A percentile compares a stretch with the other conserved stretches of the same genome.
phyloP scores from a whole-genome alignment of 2,329 filamentous ascomycete species.

The Xylaria polymorpha region DNA sequence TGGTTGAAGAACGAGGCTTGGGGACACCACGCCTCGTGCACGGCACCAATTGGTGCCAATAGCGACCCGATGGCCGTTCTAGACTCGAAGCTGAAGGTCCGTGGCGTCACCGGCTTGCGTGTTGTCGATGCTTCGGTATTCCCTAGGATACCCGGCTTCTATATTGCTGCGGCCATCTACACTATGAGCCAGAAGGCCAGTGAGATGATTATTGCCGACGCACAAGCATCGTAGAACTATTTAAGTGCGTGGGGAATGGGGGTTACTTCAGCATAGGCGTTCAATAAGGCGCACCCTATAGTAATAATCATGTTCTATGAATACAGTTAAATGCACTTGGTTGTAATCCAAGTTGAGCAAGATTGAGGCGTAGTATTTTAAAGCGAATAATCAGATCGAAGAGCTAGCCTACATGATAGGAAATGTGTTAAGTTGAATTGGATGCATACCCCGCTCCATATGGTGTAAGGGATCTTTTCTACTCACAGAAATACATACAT shows the following conservation, averaged over 20 bases:
- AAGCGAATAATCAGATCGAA: neutral
- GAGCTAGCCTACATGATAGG: neutral
- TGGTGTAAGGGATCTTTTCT: too few relatives aligned
- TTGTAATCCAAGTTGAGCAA: too few relatives aligned
- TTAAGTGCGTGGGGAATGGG: neutral
- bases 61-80: constrained; percentile 64
- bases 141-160: constrained; percentile 36
- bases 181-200: constrained; percentile 35
- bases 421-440: neutral
- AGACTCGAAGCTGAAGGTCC: constrained; percentile 62
- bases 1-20: constrained; percentile 37
- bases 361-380: neutral
- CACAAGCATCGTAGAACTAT: neutral
- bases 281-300: neutral
- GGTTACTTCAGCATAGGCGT: neutral
- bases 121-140: constrained; percentile 67
- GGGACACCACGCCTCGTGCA: constrained; percentile 43
- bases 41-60: constrained; percentile 47
- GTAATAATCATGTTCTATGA: neutral
- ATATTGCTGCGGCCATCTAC: constrained; percentile 29
- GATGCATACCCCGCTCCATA: too few relatives aligned
- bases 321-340: too few relatives aligned
- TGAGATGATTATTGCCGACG: constrained; percentile 33
- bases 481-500: too few relatives aligned
- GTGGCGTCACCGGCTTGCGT: constrained; percentile 61